A percentile compares a stretch with the other conserved stretches of the same genome.
phyloP scores from a whole-genome alignment of 2,329 filamentous ascomycete species.

The Emergomyces pasteurianus region DNA sequence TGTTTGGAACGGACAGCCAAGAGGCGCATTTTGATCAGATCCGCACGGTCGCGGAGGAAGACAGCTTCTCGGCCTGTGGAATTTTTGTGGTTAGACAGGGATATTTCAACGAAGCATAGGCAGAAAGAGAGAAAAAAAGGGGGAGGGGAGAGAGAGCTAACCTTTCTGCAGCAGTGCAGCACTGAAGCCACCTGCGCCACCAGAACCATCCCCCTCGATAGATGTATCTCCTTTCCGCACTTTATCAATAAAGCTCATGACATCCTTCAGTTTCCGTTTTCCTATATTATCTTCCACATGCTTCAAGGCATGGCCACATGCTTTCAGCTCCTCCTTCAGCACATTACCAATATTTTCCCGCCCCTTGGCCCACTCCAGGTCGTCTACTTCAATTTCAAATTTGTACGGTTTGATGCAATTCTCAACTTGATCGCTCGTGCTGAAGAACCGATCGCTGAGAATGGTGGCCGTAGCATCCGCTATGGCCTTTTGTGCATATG shows the following conservation, averaged over 20 bases:
- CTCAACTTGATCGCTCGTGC: conserved; percentile 93
- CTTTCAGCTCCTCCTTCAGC: conserved; percentile 75
- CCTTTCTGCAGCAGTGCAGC: conserved; percentile 72
- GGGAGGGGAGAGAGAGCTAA: conserved; percentile 30
- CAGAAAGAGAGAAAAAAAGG: background rate
- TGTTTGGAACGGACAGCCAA: conserved; percentile 81
- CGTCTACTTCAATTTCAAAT: conserved; percentile 90
- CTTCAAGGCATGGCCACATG: conserved; percentile 69
- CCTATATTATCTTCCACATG: conserved; percentile 66
- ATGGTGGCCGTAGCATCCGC: conserved; percentile 81
- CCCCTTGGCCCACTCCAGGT: conserved; percentile 74
- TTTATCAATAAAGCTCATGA: conserved; percentile 82
- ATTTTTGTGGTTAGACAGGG: conserved; percentile 7
- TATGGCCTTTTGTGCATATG: conserved; percentile 87
- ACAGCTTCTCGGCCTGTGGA: conserved; percentile 71
- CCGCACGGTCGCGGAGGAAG: conserved; percentile 83
- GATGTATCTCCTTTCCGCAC: conserved; percentile 74
- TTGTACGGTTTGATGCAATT: conserved; percentile 99
- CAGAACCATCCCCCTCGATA: conserved; percentile 69
- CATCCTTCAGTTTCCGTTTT: conserved; percentile 73
- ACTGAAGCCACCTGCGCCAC: conserved; percentile 88
- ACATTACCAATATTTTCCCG: conserved; percentile 70
- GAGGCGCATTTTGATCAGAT: conserved; percentile 82
- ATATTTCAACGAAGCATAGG: background rate
- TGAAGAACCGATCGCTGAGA: conserved; percentile 87